Evolutionary conservation across 2,329 filamentous ascomycete genomes (phyloP).

Genomic region (Endocalyx cinctus): DNA sequence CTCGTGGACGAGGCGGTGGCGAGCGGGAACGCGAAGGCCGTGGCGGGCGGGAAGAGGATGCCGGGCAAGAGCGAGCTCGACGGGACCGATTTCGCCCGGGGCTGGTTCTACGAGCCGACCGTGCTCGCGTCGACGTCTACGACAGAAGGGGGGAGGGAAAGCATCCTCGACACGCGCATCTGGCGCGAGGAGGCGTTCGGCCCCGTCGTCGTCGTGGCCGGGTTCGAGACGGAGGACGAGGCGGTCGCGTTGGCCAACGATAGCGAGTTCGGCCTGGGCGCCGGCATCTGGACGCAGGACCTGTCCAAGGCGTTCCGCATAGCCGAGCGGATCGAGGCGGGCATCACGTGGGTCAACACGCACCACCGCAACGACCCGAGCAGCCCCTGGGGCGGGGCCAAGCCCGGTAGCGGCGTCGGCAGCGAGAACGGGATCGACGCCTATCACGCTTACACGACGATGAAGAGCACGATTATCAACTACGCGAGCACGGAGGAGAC

Average conservation of each 20-base stretch:
- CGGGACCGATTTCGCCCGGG: slow-evolving; percentile 45
- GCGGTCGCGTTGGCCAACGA: slow-evolving; percentile 68
- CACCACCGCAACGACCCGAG: slow-evolving; percentile 71
- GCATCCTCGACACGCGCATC: slow-evolving; percentile 66
- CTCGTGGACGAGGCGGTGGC: slow-evolving; percentile 62
- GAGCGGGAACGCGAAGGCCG: slow-evolving; percentile 31
- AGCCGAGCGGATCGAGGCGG: slow-evolving; percentile 65
- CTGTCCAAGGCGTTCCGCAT: slow-evolving; percentile 70
- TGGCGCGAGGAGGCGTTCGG: slow-evolving; percentile 81
- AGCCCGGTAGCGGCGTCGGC: slow-evolving; percentile 59
- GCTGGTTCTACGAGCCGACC: slow-evolving; percentile 78
- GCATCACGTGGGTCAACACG: slow-evolving; percentile 53
- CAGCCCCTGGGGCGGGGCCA: slow-evolving; percentile 65
- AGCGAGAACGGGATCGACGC: slow-evolving; percentile 69
- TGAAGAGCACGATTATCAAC: slow-evolving; percentile 66
- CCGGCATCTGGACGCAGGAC: slow-evolving; percentile 71
- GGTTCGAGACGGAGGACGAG: slow-evolving; percentile 70
- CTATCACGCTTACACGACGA: slow-evolving; percentile 53
- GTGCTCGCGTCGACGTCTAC: slow-evolving; percentile 56
- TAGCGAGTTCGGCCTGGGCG: slow-evolving; percentile 71
- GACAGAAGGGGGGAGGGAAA: slow-evolving; percentile 51
- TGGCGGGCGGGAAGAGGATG: slow-evolving; percentile 46
- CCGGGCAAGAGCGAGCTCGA: slow-evolving; percentile 44
- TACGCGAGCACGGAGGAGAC: slow-evolving; percentile 54
- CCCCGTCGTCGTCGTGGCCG: slow-evolving; percentile 69